Evolutionary conservation across 768 basidiomycete species (phyloP).

Genomic region (Pulveroboletus sp.): DNA sequence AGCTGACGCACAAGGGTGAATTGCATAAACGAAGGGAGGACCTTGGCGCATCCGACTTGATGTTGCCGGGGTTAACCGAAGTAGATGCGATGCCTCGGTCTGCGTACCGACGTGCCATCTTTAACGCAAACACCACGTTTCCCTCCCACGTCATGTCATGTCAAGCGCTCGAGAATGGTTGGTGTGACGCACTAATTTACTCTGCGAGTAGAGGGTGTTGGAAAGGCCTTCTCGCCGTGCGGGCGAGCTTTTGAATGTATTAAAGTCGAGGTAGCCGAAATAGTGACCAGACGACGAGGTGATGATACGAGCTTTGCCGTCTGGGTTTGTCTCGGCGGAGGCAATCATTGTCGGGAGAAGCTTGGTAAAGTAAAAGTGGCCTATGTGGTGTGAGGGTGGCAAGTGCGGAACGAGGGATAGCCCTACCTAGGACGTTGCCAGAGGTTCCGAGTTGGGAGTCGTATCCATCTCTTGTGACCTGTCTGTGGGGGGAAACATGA

Average conservation of each 20-base stretch:
- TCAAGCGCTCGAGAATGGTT: not conserved
- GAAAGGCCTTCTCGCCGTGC: constrained; percentile 19
- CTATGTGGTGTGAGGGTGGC: constrained; percentile 26
- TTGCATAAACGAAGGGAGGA: constrained; percentile 2
- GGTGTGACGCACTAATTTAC: constrained; percentile 41
- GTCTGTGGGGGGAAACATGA: constrained; percentile 43
- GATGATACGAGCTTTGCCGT: constrained; percentile 46
- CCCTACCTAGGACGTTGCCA: constrained; percentile 47
- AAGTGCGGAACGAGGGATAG: not conserved
- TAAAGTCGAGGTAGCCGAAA: constrained; percentile 36
- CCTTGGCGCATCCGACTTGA: constrained; percentile 34
- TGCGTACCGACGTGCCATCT: constrained; percentile 45
- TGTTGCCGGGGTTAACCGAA: constrained; percentile 45
- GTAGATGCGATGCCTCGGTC: constrained; percentile 46
- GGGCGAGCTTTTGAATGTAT: constrained; percentile 38
- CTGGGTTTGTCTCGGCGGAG: constrained; percentile 36
- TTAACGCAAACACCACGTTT: constrained; percentile 42
- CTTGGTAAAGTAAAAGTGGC: constrained; percentile 60
- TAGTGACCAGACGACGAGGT: constrained; percentile 43
- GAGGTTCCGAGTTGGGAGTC: constrained; percentile 60
- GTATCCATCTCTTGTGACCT: constrained; percentile 45
- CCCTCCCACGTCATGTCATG: constrained; percentile 29
- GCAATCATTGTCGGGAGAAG: constrained; percentile 46
- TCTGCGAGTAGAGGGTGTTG: constrained; percentile 32
- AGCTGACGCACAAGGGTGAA: constrained; percentile 11